Evolutionary conservation across 2,329 filamentous ascomycete species (phyloP).

Genomic region (Aureobasidium mangrovei): DNA sequence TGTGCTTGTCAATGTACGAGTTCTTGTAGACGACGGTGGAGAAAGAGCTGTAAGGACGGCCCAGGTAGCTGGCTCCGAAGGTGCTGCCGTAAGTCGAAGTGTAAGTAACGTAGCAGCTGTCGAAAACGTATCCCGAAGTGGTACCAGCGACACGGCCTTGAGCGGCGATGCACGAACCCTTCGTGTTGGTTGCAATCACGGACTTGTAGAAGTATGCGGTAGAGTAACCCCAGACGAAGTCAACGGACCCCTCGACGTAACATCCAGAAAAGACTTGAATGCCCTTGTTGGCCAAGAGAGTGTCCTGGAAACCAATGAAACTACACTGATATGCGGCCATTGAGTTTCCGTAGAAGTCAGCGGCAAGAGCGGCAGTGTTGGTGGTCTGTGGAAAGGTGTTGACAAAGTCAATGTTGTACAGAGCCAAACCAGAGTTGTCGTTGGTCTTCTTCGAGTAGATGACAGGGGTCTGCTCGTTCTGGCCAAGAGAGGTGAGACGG

Average conservation of each 20-base stretch:
- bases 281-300: slow-evolving; percentile 25
- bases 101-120: slow-evolving; percentile 46
- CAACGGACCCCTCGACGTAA: slow-evolving; percentile 29
- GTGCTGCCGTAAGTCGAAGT: slow-evolving; percentile 37
- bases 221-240: slow-evolving; percentile 37
- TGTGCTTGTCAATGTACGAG: slow-evolving; percentile 43
- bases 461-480: slow-evolving; percentile 38
- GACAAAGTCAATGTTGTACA: slow-evolving; percentile 28
- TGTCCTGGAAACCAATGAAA: slow-evolving; percentile 26
- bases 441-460: slow-evolving; percentile 38
- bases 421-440: slow-evolving; percentile 20
- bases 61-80: slow-evolving; percentile 37
- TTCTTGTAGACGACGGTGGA: slow-evolving; percentile 43
- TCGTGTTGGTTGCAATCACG: slow-evolving; percentile 28
- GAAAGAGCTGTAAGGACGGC: slow-evolving; percentile 43
- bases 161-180: slow-evolving; percentile 27
- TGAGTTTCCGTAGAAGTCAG: slow-evolving; percentile 25
- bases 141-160: slow-evolving; percentile 32
- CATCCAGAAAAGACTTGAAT: slow-evolving; percentile 24
- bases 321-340: slow-evolving; percentile 28
- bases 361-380: slow-evolving; percentile 29
- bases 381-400: slow-evolving; percentile 27
- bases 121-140: slow-evolving; percentile 30
- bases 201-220: slow-evolving; percentile 36
- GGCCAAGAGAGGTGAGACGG: slow-evolving; percentile 32